Evolutionary conservation across 345 rosid species (phyloP).

Genomic region (Linum trigynum): DNA sequence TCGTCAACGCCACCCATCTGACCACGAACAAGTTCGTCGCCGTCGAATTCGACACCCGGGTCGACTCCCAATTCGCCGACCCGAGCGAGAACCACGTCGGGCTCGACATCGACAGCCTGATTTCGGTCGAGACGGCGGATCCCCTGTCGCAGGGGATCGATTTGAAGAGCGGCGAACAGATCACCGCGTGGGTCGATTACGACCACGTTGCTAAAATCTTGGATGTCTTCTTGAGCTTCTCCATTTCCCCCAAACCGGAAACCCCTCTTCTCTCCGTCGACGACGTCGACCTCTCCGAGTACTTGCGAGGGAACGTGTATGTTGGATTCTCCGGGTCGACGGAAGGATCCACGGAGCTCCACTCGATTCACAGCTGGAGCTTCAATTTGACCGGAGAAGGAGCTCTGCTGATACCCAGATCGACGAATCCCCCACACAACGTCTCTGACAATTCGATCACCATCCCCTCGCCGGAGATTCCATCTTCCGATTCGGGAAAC

Average conservation of each 20-base stretch:
- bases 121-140: conserved; percentile 59
- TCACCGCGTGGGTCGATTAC: conserved; percentile 84
- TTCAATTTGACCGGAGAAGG: conserved; percentile 44
- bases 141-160: conserved; percentile 40
- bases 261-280: conserved; percentile 41
- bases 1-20: conserved; percentile 62
- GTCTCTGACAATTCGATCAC: conserved; percentile 62
- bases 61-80: conserved; percentile 53
- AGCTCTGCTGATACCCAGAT: conserved; percentile 47
- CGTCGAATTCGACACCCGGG: conserved; percentile 69
- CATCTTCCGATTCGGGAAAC: conserved; percentile 26
- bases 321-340: conserved; percentile 91
- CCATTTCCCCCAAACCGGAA: conserved; percentile 44
- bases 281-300: conserved; percentile 51
- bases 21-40: conserved; percentile 78
- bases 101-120: conserved; percentile 59
- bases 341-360: conserved; percentile 92
- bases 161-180: conserved; percentile 62
- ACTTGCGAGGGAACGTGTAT: conserved; percentile 46
- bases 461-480: conserved; percentile 23
- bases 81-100: conserved; percentile 71
- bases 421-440: conserved; percentile 40
- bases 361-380: conserved; percentile 66
- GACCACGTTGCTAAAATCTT: conserved; percentile 52
- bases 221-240: conserved; percentile 57